These are phyloP conservation scores for Exophiala bonariae DNA, from an alignment of 2,329 filamentous ascomycete genomes.

Conservation along the genomic window DNA sequence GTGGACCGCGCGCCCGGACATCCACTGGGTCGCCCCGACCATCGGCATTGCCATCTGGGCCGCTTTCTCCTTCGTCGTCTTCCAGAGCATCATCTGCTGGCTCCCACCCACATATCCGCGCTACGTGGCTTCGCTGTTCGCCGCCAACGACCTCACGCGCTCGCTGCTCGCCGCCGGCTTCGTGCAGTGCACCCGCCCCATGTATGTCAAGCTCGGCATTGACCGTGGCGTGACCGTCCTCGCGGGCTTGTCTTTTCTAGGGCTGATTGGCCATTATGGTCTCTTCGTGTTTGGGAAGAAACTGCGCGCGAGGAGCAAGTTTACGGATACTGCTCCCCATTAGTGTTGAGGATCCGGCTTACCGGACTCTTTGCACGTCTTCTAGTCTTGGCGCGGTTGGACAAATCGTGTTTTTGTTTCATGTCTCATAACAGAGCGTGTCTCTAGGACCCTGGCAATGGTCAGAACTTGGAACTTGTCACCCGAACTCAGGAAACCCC, in stretches of 20 bases:
- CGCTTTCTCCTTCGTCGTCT: slow-evolving; percentile 24
- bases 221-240: slow-evolving; percentile 32
- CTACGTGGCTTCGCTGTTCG: slow-evolving; percentile 30
- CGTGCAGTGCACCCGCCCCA: slow-evolving; percentile 36
- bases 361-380: too few species aligned
- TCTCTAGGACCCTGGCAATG: too few species aligned
- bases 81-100: slow-evolving; percentile 29
- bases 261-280: slow-evolving; percentile 20
- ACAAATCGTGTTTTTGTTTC: too few species aligned
- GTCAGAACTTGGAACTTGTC: too few species aligned
- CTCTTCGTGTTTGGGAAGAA: slow-evolving; percentile 15
- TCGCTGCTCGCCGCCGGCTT: slow-evolving; percentile 33
- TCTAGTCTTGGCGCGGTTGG: too few species aligned
- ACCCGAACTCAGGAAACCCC: too few species aligned
- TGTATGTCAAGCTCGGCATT: slow-evolving; percentile 37
- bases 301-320: slow-evolving; percentile 19
- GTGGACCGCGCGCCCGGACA: slow-evolving; percentile 52
- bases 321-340: slow-evolving; percentile 9
- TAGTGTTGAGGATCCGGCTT: too few species aligned
- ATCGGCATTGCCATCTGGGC: slow-evolving; percentile 24
- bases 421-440: too few species aligned
- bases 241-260: slow-evolving; percentile 35
- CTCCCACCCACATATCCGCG: slow-evolving; percentile 27
- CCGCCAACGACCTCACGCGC: slow-evolving; percentile 30
- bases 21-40: slow-evolving; percentile 47